These are phyloP conservation scores for Fusarium nygamai DNA, from an alignment of 2,329 filamentous ascomycete species.

Conservation along the genomic window DNA sequence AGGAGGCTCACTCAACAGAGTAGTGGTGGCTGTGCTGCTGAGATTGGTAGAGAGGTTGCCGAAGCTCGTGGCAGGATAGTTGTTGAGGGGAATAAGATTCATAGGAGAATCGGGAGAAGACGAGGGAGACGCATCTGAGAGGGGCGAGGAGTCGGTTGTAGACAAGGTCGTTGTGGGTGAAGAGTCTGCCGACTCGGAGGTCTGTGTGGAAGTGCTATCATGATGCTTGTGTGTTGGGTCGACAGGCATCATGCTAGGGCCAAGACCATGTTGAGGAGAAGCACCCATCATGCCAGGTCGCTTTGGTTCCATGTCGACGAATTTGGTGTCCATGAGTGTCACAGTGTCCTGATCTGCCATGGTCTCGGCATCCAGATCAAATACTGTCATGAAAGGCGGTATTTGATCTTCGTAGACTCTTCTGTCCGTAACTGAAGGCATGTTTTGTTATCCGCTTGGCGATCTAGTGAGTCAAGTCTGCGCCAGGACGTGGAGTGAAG, in stretches of 20 bases:
- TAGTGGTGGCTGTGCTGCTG: slow-evolving; percentile 11
- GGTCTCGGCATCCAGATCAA: slow-evolving; percentile 69
- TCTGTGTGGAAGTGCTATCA: slow-evolving; percentile 81
- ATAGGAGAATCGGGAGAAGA: slow-evolving; percentile 92
- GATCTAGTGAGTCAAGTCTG: not conserved
- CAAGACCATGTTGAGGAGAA: slow-evolving; percentile 50
- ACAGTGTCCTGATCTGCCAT: slow-evolving; percentile 64
- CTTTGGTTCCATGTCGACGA: slow-evolving; percentile 59
- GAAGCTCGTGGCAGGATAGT: slow-evolving; percentile 72
- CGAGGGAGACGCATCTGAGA: slow-evolving; percentile 90
- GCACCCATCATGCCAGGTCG: slow-evolving; percentile 51
- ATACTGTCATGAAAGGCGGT: slow-evolving; percentile 81
- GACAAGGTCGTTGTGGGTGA: slow-evolving; percentile 95
- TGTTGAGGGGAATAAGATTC: slow-evolving; percentile 75
- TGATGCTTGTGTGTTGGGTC: slow-evolving; percentile 73
- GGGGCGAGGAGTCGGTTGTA: slow-evolving; percentile 88
- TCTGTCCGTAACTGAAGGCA: slow-evolving; percentile 70
- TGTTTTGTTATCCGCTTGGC: slow-evolving; percentile 49
- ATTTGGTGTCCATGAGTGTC: slow-evolving; percentile 63
- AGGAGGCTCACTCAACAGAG: slow-evolving; percentile 53
- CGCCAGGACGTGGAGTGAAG: slow-evolving; percentile 3
- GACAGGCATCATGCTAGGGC: slow-evolving; percentile 53
- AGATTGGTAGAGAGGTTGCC: slow-evolving; percentile 48
- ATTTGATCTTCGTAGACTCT: slow-evolving; percentile 75
- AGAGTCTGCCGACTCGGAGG: slow-evolving; percentile 87